Conservation (phyloP, 768 basidiomycete genomes). For the Termitomyces sp. region DNA sequence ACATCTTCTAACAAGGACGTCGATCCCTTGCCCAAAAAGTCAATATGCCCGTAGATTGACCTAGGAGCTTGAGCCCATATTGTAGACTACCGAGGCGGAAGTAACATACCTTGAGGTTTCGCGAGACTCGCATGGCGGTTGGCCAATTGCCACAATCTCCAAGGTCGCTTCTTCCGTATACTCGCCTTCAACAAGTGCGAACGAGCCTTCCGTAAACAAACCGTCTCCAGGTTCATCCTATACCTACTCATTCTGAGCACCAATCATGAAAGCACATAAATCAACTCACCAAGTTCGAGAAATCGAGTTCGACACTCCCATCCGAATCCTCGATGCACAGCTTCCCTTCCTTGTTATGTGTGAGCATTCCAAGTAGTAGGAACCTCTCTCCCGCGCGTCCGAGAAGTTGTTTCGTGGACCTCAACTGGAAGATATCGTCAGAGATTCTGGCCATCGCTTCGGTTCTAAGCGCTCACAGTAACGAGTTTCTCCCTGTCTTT, state of each 20-base stretch:
- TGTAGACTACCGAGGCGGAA: conserved; percentile 2
- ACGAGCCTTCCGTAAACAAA: conserved; percentile 92
- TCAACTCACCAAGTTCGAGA: conserved; percentile 69
- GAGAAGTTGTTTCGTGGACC: conserved; percentile 92
- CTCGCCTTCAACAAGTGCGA: conserved; percentile 93
- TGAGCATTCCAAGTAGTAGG: conserved; percentile 88
- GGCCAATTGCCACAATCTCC: conserved; percentile 89
- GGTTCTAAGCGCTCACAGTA: conserved; percentile 48
- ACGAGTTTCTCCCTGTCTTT: conserved; percentile 83
- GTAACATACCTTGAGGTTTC: conserved; percentile 66
- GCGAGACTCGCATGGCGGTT: conserved; percentile 92
- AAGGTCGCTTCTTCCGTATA: conserved; percentile 91
- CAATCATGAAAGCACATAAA: conserved; percentile 2
- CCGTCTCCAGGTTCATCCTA: conserved; percentile 91
- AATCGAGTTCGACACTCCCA: conserved; percentile 83
- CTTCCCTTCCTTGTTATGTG: conserved; percentile 84
- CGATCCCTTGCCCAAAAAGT: conserved; percentile 93
- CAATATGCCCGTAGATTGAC: conserved; percentile 92
- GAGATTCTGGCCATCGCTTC: not conserved
- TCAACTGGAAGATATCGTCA: conserved; percentile 47
- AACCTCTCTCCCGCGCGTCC: conserved; percentile 89
- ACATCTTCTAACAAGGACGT: conserved; percentile 91
- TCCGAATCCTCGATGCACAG: conserved; percentile 92
- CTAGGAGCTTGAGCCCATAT: conserved; percentile 30
- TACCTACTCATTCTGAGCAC: conserved; percentile 14